Evolutionary conservation across 2,329 filamentous ascomycete genomes (phyloP).

Genomic region (Allantophomopsis cytisporea): DNA sequence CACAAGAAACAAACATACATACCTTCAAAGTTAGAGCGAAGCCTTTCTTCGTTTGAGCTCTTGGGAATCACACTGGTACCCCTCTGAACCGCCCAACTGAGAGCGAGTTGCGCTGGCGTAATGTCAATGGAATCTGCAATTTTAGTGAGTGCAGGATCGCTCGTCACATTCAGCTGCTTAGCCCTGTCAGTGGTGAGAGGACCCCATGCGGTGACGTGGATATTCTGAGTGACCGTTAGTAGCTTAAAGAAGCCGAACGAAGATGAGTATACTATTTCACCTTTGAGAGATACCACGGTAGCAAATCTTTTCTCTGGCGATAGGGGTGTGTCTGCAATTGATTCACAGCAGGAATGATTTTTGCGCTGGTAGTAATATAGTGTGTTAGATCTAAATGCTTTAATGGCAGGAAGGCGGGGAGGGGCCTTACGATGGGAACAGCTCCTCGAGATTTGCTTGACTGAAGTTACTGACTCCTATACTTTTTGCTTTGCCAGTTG

Average conservation of each 20-base stretch:
- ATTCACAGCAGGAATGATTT: constrained; percentile 45
- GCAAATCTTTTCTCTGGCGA: constrained; percentile 43
- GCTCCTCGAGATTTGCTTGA: constrained; percentile 23
- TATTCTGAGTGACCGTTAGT: constrained; percentile 42
- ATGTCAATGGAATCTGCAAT: constrained; percentile 35
- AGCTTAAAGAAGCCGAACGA: background rate
- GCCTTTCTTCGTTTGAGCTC: constrained; percentile 33
- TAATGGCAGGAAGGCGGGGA: too few species aligned
- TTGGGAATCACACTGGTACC: constrained; percentile 37
- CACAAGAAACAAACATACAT: constrained; percentile 5
- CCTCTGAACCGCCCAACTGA: constrained; percentile 37
- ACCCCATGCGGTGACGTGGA: constrained; percentile 45
- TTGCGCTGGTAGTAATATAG: constrained; percentile 27
- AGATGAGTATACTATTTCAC: constrained; percentile 16
- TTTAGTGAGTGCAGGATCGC: constrained; percentile 31
- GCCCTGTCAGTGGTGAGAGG: constrained; percentile 44
- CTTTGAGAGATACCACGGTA: constrained; percentile 30
- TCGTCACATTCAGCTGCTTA: constrained; percentile 27
- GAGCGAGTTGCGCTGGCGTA: constrained; percentile 34
- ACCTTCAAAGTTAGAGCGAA: constrained; percentile 26
- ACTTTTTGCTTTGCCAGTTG: constrained; percentile 24
- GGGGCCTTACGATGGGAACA: constrained; percentile 23
- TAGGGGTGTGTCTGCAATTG: constrained; percentile 60
- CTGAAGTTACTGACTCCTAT: constrained; percentile 40
- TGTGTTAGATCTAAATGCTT: constrained; percentile 7